Conservation (phyloP, 208 protist genomes). For the Crithidia brevicula region DNA sequence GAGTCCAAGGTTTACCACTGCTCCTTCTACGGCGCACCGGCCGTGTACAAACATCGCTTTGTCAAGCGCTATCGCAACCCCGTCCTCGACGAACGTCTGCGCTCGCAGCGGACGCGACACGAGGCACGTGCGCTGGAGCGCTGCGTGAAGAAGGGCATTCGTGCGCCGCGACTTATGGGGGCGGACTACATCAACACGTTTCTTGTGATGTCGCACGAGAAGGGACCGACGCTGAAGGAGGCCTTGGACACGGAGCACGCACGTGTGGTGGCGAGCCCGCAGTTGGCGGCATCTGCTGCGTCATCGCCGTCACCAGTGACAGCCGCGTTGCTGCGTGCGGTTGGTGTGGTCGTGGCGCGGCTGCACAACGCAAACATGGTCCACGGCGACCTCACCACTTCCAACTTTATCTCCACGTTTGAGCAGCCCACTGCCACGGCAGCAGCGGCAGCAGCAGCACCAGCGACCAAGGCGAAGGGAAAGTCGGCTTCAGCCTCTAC, state of each 20-base stretch:
- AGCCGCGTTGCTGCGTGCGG: slow-evolving; percentile 48
- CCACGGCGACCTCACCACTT: slow-evolving; percentile 98
- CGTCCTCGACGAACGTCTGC: slow-evolving; percentile 73
- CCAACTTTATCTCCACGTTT: slow-evolving; percentile 92
- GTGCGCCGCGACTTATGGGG: slow-evolving; percentile 60
- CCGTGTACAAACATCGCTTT: slow-evolving; percentile 82
- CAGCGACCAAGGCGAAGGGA: neutral
- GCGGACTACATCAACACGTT: slow-evolving; percentile 56
- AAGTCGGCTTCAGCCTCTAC: neutral
- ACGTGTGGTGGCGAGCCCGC: neutral
- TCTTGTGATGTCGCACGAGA: slow-evolving; percentile 87
- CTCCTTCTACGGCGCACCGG: slow-evolving; percentile 60
- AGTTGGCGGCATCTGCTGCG: neutral
- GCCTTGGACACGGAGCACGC: slow-evolving; percentile 49
- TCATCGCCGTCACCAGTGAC: slow-evolving; percentile 31
- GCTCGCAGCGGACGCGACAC: slow-evolving; percentile 76
- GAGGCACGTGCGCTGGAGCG: slow-evolving; percentile 76
- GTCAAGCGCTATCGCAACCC: slow-evolving; percentile 78
- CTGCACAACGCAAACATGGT: slow-evolving; percentile 94
- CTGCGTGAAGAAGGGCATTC: slow-evolving; percentile 65
- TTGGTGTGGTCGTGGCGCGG: slow-evolving; percentile 88
- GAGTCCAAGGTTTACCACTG: slow-evolving; percentile 82
- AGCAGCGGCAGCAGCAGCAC: slow-evolving; percentile 2
- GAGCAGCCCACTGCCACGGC: neutral
- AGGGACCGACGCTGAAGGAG: slow-evolving; percentile 70